These are phyloP conservation scores for Pythium coloratum DNA, from an alignment of 352 stramenopile species.

Conservation along the genomic window DNA sequence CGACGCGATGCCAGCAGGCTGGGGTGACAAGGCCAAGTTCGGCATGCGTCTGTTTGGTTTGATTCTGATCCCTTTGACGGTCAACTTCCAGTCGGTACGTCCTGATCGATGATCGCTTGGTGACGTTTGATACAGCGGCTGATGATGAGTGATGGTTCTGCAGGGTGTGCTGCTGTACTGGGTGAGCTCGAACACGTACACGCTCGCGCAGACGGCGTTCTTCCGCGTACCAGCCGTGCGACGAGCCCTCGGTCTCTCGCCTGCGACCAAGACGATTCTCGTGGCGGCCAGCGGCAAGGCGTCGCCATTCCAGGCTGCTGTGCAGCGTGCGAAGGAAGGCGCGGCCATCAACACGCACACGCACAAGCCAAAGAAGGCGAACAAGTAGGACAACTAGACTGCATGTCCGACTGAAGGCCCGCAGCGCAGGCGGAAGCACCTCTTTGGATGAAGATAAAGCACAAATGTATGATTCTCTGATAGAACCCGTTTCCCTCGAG, in stretches of 20 bases:
- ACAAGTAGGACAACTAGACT: slow-evolving; percentile 50
- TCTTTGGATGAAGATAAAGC: slow-evolving; percentile 2
- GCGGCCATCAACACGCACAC: slow-evolving; percentile 69
- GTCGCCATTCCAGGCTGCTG: slow-evolving; percentile 76
- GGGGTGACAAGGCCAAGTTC: slow-evolving; percentile 75
- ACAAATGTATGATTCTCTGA: slow-evolving; percentile 22
- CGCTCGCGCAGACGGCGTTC: slow-evolving; percentile 56
- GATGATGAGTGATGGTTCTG: not conserved
- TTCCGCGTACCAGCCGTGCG: slow-evolving; percentile 63
- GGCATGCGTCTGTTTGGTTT: slow-evolving; percentile 75
- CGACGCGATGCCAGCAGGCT: slow-evolving; percentile 59
- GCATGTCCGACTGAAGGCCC: not conserved
- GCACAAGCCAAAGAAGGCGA: slow-evolving; percentile 51
- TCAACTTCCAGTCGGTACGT: slow-evolving; percentile 82
- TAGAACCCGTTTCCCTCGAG: slow-evolving; percentile 16
- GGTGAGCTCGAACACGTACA: slow-evolving; percentile 85
- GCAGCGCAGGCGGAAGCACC: not conserved
- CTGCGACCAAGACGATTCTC: slow-evolving; percentile 30
- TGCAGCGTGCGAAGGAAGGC: slow-evolving; percentile 66
- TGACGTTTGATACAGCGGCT: not conserved
- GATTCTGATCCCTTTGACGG: slow-evolving; percentile 72
- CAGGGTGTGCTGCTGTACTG: slow-evolving; percentile 87
- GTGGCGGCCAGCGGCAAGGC: slow-evolving; percentile 28
- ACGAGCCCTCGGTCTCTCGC: slow-evolving; percentile 33
- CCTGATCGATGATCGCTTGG: not conserved